Conservation (phyloP, 441 rosid species). For the Cnidoscolus chayamansa region DNA sequence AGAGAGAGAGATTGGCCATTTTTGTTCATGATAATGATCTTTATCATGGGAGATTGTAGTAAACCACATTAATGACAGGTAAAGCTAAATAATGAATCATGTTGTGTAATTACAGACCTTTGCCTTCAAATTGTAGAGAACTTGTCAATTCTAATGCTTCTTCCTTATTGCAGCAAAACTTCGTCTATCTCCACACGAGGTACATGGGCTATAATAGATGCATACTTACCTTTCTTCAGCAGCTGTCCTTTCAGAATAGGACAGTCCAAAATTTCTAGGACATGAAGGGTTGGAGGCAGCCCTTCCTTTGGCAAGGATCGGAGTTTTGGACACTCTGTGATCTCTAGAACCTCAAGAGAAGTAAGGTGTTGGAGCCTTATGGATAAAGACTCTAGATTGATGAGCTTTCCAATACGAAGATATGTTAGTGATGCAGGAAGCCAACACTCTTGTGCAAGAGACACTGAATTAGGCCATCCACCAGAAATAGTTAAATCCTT, state of each 20-base stretch:
- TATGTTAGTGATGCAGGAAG: slow-evolving; percentile 10
- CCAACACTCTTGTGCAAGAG: slow-evolving; percentile 11
- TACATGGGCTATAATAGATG: slow-evolving; percentile 6
- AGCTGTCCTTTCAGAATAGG: not conserved
- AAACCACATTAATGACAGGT: not conserved
- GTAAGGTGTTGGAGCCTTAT: slow-evolving; percentile 6
- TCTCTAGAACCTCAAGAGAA: slow-evolving; percentile 18
- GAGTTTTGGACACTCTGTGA: slow-evolving; percentile 16
- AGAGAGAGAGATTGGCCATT: too few relatives aligned
- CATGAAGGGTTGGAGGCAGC: slow-evolving; percentile 8
- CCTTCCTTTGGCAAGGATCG: slow-evolving; percentile 14
- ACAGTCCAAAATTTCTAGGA: slow-evolving; percentile 11
- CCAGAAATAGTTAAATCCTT: slow-evolving; percentile 14
- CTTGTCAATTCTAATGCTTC: not conserved
- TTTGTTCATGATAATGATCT: not conserved
- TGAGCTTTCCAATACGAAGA: slow-evolving; percentile 9
- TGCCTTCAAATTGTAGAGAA: not conserved
- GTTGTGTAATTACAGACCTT: not conserved
- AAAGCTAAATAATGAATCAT: not conserved
- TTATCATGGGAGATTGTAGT: too few relatives aligned
- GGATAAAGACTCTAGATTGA: slow-evolving; percentile 15
- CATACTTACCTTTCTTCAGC: slow-evolving; percentile 12
- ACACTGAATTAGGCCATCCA: slow-evolving; percentile 14
- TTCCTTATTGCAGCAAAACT: not conserved
- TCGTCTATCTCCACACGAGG: slow-evolving; percentile 16